These are phyloP conservation scores for Oenanthe sinensis DNA, from an alignment of 129 eudicot species.

Conservation along the genomic window DNA sequence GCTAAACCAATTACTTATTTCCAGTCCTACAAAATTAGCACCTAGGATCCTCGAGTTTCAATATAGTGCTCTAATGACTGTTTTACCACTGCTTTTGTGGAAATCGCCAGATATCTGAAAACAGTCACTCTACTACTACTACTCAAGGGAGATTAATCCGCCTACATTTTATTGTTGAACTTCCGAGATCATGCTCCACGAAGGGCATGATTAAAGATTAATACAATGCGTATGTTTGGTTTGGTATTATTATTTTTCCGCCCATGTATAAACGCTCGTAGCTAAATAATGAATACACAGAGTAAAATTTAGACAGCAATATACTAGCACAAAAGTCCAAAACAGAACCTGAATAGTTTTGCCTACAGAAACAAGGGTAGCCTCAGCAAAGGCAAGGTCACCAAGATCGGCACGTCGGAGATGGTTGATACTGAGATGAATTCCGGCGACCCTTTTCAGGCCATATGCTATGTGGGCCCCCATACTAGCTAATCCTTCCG, in stretches of 20 bases:
- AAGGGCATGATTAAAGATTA: too few relatives aligned
- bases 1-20: neutral
- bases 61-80: too few relatives aligned
- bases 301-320: too few relatives aligned
- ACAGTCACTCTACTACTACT: too few relatives aligned
- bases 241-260: too few relatives aligned
- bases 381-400: constrained; percentile 68
- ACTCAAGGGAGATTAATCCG: neutral
- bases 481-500: constrained; percentile 74
- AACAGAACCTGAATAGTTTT: neutral
- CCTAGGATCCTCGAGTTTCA: too few relatives aligned
- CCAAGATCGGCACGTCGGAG: constrained; percentile 62
- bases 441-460: constrained; percentile 68
- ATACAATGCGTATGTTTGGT: neutral
- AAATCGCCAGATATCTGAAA: too few relatives aligned
- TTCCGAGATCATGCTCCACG: neutral
- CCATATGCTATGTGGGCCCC: constrained; percentile 85
- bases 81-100: too few relatives aligned
- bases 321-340: neutral
- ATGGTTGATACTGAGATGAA: constrained; percentile 75
- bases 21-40: neutral
- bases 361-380: constrained; percentile 41
- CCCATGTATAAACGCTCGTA: too few relatives aligned
- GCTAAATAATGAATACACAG: neutral
- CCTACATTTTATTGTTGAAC: neutral